Percentiles rank a stretch among this genome's conserved stretches.
Evolutionary conservation across 345 rosid species (phyloP).

Genomic region (Citrus sp.): DNA sequence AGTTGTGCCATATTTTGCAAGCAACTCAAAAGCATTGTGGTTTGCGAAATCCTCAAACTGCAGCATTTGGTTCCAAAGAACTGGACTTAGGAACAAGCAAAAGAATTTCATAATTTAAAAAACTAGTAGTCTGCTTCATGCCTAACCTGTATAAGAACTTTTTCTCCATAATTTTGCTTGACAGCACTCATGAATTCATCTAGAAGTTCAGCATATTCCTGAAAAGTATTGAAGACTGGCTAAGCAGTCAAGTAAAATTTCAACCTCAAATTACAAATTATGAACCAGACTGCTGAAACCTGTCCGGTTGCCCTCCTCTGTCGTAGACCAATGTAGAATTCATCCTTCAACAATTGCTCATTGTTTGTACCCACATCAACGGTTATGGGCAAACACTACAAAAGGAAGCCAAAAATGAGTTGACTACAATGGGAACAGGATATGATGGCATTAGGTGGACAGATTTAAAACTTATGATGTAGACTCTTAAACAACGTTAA

Average conservation of each 20-base stretch:
- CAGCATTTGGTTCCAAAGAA: slow-evolving; percentile 2
- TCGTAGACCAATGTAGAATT: slow-evolving; percentile 80
- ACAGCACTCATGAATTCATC: slow-evolving; percentile 88
- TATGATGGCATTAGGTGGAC: neutral
- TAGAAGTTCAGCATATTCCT: slow-evolving; percentile 80
- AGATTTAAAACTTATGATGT: neutral
- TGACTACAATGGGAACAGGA: neutral
- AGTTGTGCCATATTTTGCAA: slow-evolving; percentile 61
- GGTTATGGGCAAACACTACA: slow-evolving; percentile 81
- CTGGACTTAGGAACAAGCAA: neutral
- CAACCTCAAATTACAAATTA: neutral
- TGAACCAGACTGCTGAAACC: slow-evolving; percentile 34
- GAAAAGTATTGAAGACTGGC: slow-evolving; percentile 15
- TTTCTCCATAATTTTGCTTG: slow-evolving; percentile 90
- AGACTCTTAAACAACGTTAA: neutral
- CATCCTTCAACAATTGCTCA: slow-evolving; percentile 72
- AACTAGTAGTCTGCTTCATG: neutral
- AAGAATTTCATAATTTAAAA: neutral
- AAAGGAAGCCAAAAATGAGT: neutral
- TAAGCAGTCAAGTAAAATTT: neutral
- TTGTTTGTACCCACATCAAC: slow-evolving; percentile 94
- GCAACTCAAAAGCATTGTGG: slow-evolving; percentile 88
- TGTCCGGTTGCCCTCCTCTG: slow-evolving; percentile 80
- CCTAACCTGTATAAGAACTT: slow-evolving; percentile 76
- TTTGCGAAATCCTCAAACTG: slow-evolving; percentile 99